Percentiles rank a stretch among this genome's conserved stretches.
phyloP scores from a whole-genome alignment of 1,284 basidiomycete species.

The Ganoderma meredithae region DNA sequence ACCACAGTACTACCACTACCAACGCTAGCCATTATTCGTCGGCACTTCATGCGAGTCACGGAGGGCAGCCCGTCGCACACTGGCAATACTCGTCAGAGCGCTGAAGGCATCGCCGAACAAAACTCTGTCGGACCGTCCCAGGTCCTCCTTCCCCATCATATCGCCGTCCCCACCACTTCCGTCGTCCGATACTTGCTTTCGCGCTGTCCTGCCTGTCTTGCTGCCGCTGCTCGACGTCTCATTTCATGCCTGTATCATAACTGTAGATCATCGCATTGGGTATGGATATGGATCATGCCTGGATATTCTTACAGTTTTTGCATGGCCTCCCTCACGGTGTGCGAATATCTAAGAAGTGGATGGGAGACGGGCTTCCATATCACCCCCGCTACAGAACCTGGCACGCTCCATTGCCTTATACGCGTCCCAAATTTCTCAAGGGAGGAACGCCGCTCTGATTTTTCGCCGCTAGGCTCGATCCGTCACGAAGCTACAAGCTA shows the following conservation, averaged over 20 bases:
- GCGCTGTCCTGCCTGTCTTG: constrained; percentile 15
- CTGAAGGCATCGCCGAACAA: constrained; percentile 13
- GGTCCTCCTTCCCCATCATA: neutral
- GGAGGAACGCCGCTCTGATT: constrained; percentile 28
- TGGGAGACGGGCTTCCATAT: constrained; percentile 16
- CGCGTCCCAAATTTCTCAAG: constrained; percentile 22
- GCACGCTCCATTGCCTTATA: constrained; percentile 19
- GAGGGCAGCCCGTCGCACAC: constrained; percentile 48
- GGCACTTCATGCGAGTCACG: constrained; percentile 35
- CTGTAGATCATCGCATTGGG: constrained; percentile 19
- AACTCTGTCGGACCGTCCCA: neutral
- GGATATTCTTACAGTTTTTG: constrained; percentile 9
- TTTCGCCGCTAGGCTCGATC: constrained; percentile 24
- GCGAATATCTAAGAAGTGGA: constrained; percentile 4
- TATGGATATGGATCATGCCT: constrained; percentile 1
- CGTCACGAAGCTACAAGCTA: constrained; percentile 24
- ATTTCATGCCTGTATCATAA: constrained; percentile 18
- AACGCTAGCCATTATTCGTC: constrained; percentile 36
- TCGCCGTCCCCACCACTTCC: neutral
- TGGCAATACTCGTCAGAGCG: constrained; percentile 76
- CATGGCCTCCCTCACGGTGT: neutral
- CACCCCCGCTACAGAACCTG: constrained; percentile 6
- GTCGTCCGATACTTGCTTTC: constrained; percentile 20
- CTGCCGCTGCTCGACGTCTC: constrained; percentile 17
- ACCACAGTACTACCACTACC: constrained; percentile 38